Evolutionary conservation across 352 stramenopile species (phyloP).

Genomic region (Aphanomyces astaci): DNA sequence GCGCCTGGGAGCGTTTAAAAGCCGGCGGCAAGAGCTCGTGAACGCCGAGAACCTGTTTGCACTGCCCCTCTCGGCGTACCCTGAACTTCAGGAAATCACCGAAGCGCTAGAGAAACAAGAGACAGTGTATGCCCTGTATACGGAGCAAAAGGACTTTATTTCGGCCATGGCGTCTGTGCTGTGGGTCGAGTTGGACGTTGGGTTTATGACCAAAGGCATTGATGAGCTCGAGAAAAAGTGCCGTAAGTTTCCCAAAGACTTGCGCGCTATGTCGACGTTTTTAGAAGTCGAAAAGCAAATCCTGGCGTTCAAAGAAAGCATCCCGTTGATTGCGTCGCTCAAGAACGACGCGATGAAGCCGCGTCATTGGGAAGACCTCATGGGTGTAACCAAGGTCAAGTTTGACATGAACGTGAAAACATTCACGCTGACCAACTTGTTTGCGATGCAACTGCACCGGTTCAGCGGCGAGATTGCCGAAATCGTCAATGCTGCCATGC

Average conservation of each 20-base stretch:
- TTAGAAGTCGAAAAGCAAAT: slow-evolving; percentile 88
- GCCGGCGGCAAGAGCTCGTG: slow-evolving; percentile 75
- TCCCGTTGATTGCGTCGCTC: slow-evolving; percentile 89
- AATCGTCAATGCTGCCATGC: slow-evolving; percentile 89
- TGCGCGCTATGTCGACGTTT: slow-evolving; percentile 87
- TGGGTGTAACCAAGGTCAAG: slow-evolving; percentile 81
- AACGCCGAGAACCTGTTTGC: slow-evolving; percentile 94
- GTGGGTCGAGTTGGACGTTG: slow-evolving; percentile 90
- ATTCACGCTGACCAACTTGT: slow-evolving; percentile 88
- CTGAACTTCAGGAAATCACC: slow-evolving; percentile 81
- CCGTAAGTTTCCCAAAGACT: slow-evolving; percentile 86
- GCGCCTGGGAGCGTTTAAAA: slow-evolving; percentile 66
- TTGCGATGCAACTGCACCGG: slow-evolving; percentile 88
- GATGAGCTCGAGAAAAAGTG: slow-evolving; percentile 90
- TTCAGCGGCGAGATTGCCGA: slow-evolving; percentile 87
- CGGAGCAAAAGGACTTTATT: slow-evolving; percentile 91
- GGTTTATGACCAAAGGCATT: slow-evolving; percentile 85
- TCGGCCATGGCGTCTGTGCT: slow-evolving; percentile 80
- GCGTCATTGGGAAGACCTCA: slow-evolving; percentile 86
- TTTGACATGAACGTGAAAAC: slow-evolving; percentile 92
- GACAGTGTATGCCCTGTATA: slow-evolving; percentile 88
- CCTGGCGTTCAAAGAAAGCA: slow-evolving; percentile 89
- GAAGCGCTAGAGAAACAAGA: slow-evolving; percentile 84
- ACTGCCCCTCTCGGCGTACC: slow-evolving; percentile 85
- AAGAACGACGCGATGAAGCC: slow-evolving; percentile 93